Evolutionary conservation across 2,329 filamentous ascomycete species (phyloP), one percentile per base, ranked within the genome.

Genomic region (Lachnum nothofagi): DNA sequence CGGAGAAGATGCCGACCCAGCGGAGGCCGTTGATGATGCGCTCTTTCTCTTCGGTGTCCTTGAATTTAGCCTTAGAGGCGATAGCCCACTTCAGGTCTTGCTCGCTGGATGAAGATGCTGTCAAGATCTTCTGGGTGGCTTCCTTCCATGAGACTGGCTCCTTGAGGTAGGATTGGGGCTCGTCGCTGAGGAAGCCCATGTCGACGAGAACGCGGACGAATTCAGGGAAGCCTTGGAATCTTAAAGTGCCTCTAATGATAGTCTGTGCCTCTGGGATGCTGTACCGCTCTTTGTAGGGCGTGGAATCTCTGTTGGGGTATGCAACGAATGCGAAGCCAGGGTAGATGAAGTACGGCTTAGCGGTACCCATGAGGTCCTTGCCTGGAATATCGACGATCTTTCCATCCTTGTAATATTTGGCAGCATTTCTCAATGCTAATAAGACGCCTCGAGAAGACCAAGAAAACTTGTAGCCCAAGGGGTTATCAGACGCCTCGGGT

Each of bases 251-350:
- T 44, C 89, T 80, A 67, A 95, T 76, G 62, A 96, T 81, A 44
- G 88, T 95, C 70, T 95, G 72, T 12, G 88, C 89, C 74, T 97
- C 91, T 44, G 91, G 90, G 64, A 96, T 96, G 70, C 81, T 72
- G 79, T 96, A 96, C 55, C 88, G 82, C 76, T 95, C 85, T 65
- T 82, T 84, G 81, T 93, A 97, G 7, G 80, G 77, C 14, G 88
- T 93, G 17, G 84, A 91, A 72, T 97, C 91, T 60, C 91, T 79
- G 81, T 97, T 97, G 49, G 87, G 86, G 72, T 97, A 97, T 35
- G 86, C 89, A 59, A 96, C 90, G 62, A 95, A 91, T 44, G 86
- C 84, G 68, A 83, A 96, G 51, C 88, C 88, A 29, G 87, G 86
- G 74, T 90, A 94, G 74, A 91, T 93, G 70, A 79, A 82, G 78